Percentiles rank a stretch among this genome's conserved stretches.
Conservation (phyloP, 2,329 filamentous ascomycete species). For the Fusarium devonianum region DNA sequence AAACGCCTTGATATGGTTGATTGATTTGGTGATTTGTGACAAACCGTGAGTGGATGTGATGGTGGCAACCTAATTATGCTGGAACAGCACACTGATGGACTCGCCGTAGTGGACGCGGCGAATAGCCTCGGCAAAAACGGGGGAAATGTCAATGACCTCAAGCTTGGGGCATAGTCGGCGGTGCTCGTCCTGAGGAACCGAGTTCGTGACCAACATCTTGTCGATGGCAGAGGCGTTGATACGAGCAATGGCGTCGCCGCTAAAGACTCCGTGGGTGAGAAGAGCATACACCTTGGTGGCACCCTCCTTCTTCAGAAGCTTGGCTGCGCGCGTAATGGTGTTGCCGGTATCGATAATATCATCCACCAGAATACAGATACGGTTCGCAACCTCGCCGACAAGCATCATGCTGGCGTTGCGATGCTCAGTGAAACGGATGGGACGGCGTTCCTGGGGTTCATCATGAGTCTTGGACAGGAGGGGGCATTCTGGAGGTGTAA, state of each 20-base stretch:
- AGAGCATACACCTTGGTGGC: constrained; percentile 91
- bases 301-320: constrained; percentile 94
- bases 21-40: constrained; percentile 17
- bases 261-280: constrained; percentile 93
- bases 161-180: constrained; percentile 81
- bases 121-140: constrained; percentile 94
- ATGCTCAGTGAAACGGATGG: constrained; percentile 84
- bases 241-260: constrained; percentile 90
- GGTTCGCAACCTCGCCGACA: constrained; percentile 82
- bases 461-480: constrained; percentile 47
- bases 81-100: constrained; percentile 93
- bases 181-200: constrained; percentile 87
- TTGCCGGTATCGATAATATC: constrained; percentile 96
- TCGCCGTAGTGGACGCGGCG: constrained; percentile 96
- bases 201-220: constrained; percentile 95
- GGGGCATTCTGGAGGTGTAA: constrained; percentile 31
- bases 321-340: constrained; percentile 94
- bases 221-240: constrained; percentile 94
- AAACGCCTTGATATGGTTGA: constrained; percentile 19
- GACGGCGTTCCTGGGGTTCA: constrained; percentile 76
- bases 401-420: constrained; percentile 97
- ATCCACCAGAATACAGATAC: constrained; percentile 89
- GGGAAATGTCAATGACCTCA: constrained; percentile 87
- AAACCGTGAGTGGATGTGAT: constrained; percentile 15
- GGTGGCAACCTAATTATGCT: constrained; percentile 41